Conservation (phyloP, 148 eudicot genomes). For the Nepenthes mirabilis region DNA sequence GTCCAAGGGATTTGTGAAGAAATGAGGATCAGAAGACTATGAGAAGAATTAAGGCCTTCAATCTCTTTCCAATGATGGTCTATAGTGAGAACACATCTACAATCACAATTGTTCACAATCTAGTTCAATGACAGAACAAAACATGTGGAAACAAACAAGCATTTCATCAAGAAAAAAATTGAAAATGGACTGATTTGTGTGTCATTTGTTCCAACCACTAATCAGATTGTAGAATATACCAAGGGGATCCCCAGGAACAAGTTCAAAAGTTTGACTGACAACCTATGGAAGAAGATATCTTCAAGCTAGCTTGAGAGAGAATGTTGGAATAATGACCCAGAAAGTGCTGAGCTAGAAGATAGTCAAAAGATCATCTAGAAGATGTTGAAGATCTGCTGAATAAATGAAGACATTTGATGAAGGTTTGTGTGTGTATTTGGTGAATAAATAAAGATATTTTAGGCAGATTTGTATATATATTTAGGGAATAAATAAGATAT, state of each 20-base stretch:
- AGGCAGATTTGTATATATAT: too few species aligned
- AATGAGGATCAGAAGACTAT: neutral
- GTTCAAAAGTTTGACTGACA: too few species aligned
- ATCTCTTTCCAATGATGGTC: neutral
- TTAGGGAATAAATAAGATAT: too few species aligned
- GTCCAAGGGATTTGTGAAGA: slow-evolving; percentile 1
- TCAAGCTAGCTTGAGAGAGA: too few species aligned
- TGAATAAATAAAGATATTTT: too few species aligned
- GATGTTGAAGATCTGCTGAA: too few species aligned
- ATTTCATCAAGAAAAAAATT: neutral
- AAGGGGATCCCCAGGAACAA: neutral
- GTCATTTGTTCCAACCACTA: neutral
- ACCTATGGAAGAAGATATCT: too few species aligned
- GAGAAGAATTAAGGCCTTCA: neutral
- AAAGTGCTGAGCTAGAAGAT: too few species aligned
- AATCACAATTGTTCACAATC: slow-evolving; percentile 5
- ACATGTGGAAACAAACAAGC: neutral
- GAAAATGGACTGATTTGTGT: neutral
- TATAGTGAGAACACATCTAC: slow-evolving; percentile 4
- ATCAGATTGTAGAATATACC: neutral
- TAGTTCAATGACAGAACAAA: neutral
- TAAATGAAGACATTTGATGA: too few species aligned
- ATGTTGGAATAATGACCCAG: too few species aligned
- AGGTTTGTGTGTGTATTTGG: too few species aligned
- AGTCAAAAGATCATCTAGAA: too few species aligned